Base-by-base conservation (phyloP, 345 rosid genomes). In the Lenwebbia sp. region DNA sequence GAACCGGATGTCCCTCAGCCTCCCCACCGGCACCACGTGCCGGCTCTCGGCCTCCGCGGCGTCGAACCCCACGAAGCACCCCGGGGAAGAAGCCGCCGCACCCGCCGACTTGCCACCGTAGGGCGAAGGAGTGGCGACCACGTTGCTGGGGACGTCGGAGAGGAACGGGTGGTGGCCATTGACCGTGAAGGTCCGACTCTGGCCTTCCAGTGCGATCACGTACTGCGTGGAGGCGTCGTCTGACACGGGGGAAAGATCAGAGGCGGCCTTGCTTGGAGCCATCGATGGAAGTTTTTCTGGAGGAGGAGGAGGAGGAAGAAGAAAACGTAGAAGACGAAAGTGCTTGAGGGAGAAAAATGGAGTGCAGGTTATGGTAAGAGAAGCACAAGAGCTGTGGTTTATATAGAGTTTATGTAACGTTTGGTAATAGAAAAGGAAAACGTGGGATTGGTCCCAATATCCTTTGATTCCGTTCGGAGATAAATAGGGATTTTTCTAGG, bases 1-100 rank as follows among this genome's bases (percentile, higher is more conserved):
- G 93, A 97, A 97, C 70, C 89, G 89, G 21, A 91, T 92, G 89
- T 89, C 89, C 91, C 86, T 92, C 51, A 97, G 92, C 86, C 94
- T 94, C 13, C 99, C 99, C 3, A 97, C 85, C 21, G 98, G 89
- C 0, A 86, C 93, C 81, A 94, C 98, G 88, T 96, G 99, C 54
- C 89, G 93, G 91, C 95, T 90, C 13, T 86, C 87, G 52, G 96
- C 50, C 41, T 93, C 88, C 0, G 49, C 82, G 3, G 92, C 58
- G 14, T 89, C 88, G 56, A 97, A 95, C 14, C 99, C 99, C 9
- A 97, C 52, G 87, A 97, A 96, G 21, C 94, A 91, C 25, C 33
- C 99, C 94, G 12, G 86, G 89, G 60, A 56, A 56, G 47, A 30
- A 30, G 11, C 7, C 23, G 10, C 54, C 53, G 87, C 33, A 81